Base-by-base conservation (phyloP, 2,329 filamentous ascomycete species). In the Pseudogymnoascus sp. region DNA sequence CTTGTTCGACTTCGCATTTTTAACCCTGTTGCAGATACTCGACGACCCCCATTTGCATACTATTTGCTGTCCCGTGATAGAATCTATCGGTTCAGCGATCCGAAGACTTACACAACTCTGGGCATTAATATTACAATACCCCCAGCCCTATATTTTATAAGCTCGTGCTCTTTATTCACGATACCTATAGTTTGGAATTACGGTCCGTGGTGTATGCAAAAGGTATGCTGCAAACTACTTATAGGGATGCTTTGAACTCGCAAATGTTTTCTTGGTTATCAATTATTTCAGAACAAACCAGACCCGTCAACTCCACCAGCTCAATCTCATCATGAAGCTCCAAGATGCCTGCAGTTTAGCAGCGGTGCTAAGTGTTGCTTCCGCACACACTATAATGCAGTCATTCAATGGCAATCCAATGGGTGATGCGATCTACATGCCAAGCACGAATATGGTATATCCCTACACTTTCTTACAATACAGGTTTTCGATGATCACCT, bases 381-480 rank as follows among this genome's bases (percentile, higher is more conserved):
- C 73, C 5, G 76, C 73, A 36, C 78, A 80, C 65, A 69, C 73
- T 61, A 78, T 80, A 55, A 55, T 55, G 44, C 44, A 55, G 9
- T 55, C 44, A 5, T 33, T 55, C 27, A 55, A 55, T 33, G 44
- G 44, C 27, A 55, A 55, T 15, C 44, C 44, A 12, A 33, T 55
- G 44, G 44, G 44, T 7, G 44, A 55, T n/a, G 44, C 27, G 3
- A 55, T 55, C 8, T 33, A 55, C 44, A 55, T 55, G 44, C 44
- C 44, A 17, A 55, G 44, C 13, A 17, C 44, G 17, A 55, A 55
- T 55, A 55, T 55, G 44, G 44, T 55, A 55, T 31, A 31, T 12
- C 27, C 1, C 27, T 15, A 15, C 7, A 10, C n/a, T 33, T 33
- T 17, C 25, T 31, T 51, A 44, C 15, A 2, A n/a, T 6, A 41